Percentiles rank a stretch among this genome's conserved stretches.
These are phyloP conservation scores for Cudoniella acicularis DNA, from an alignment of 495 filamentous ascomycete genomes.

Conservation along the genomic window DNA sequence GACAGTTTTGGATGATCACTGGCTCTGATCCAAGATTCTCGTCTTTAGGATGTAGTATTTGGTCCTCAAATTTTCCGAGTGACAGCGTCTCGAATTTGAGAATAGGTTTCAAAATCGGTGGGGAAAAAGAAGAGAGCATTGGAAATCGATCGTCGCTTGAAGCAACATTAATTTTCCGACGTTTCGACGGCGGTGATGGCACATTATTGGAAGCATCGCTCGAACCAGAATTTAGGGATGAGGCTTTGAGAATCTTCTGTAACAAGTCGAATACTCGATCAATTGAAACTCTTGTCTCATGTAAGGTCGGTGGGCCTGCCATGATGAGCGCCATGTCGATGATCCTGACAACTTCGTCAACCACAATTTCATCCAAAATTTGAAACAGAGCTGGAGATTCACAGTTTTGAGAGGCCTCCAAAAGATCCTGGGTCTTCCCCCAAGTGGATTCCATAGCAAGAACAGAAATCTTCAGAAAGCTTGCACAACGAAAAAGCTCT, in stretches of 20 bases:
- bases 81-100: conserved; percentile 36
- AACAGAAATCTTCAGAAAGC: conserved; percentile 57
- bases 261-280: conserved; percentile 49
- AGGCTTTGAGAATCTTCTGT: conserved; percentile 21
- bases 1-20: conserved; percentile 61
- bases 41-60: conserved; percentile 40
- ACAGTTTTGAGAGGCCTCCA: conserved; percentile 3
- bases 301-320: conserved; percentile 59
- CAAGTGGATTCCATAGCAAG: conserved; percentile 25
- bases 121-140: not conserved
- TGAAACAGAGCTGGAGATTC: not conserved
- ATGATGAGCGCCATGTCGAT: conserved; percentile 83
- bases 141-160: conserved; percentile 2
- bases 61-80: conserved; percentile 60
- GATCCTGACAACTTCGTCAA: conserved; percentile 36
- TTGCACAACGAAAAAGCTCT: conserved; percentile 73
- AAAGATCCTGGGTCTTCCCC: conserved; percentile 7
- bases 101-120: conserved; percentile 33
- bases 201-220: not conserved
- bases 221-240: not conserved
- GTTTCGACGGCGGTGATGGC: conserved; percentile 21
- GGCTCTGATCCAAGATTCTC: conserved; percentile 45
- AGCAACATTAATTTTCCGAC: conserved; percentile 16
- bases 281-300: conserved; percentile 47
- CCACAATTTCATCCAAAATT: not conserved